These are phyloP conservation scores for Backusella liffmaniae DNA, from an alignment of 192 early-diverging fungal genomes.

Conservation along the genomic window DNA sequence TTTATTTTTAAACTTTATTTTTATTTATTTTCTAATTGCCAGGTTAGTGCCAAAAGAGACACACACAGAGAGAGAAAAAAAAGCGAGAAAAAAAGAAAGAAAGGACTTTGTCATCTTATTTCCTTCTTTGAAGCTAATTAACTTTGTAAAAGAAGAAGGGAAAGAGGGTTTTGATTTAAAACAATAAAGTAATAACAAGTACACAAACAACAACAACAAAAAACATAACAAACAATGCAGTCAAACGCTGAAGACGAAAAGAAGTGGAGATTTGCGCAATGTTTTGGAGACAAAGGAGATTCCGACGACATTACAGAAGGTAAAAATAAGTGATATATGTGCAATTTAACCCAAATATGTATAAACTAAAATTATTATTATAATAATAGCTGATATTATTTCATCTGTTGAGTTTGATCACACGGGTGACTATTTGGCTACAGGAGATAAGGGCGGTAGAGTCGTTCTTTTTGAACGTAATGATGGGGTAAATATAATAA, in stretches of 20 bases:
- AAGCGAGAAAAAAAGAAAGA: too few species aligned
- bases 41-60: not conserved
- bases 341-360: too few species aligned
- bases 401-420: slow-evolving; percentile 98
- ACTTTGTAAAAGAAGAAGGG: too few species aligned
- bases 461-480: slow-evolving; percentile 98
- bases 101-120: too few species aligned
- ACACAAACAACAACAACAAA: not conserved
- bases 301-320: slow-evolving; percentile 99
- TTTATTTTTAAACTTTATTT: not conserved
- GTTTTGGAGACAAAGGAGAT: slow-evolving; percentile 99
- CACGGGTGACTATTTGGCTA: slow-evolving; percentile 95
- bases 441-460: slow-evolving; percentile 96
- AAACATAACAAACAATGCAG: not conserved
- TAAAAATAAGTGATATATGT: slow-evolving; percentile 36
- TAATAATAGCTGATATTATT: slow-evolving; percentile 89
- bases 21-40: not conserved
- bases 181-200: too few species aligned
- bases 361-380: not conserved
- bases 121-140: too few species aligned
- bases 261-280: slow-evolving; percentile 94
- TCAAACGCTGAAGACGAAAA: slow-evolving; percentile 21
- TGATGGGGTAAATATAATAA: slow-evolving; percentile 79
- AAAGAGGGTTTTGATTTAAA: too few species aligned
- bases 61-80: not conserved